Percentiles rank a stretch among this genome's conserved stretches.
These are phyloP conservation scores for Yarrowia galli DNA, from an alignment of 1,139 yeast genomes.

Conservation along the genomic window DNA sequence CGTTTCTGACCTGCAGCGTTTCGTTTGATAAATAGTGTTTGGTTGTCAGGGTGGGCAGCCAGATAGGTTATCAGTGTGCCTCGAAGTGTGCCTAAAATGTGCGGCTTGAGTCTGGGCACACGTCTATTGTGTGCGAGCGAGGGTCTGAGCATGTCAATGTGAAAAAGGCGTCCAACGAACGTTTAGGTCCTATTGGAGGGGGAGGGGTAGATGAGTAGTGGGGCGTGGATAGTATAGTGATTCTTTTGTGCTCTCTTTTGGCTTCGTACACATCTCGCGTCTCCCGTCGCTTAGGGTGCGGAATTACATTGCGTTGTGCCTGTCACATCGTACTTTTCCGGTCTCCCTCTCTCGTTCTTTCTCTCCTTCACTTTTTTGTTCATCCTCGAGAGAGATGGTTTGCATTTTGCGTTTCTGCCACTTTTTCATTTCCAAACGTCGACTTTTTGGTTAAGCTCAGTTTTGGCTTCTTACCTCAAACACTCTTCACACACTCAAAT, in stretches of 20 bases:
- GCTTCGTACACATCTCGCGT: not conserved
- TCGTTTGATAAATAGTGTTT: not conserved
- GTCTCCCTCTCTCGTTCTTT: not conserved
- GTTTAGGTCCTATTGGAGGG: not conserved
- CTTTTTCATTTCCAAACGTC: not conserved
- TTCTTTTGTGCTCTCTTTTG: not conserved
- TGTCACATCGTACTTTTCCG: slow-evolving; percentile 6
- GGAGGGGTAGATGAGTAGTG: slow-evolving; percentile 7
- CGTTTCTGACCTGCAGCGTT: slow-evolving; percentile 21
- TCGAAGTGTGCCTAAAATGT: not conserved
- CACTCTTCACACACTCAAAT: not conserved
- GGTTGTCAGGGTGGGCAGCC: slow-evolving; percentile 19
- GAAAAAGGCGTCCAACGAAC: not conserved
- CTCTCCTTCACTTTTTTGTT: not conserved
- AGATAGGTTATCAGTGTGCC: slow-evolving; percentile 26
- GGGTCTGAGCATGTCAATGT: not conserved
- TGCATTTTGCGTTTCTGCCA: not conserved
- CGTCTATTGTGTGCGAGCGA: not conserved
- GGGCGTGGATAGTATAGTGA: not conserved
- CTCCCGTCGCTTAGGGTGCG: not conserved
- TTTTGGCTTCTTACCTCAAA: not conserved
- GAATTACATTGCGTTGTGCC: slow-evolving; percentile 27
- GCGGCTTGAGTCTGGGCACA: slow-evolving; percentile 28
- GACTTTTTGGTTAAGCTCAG: not conserved
- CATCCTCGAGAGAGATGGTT: too few species aligned